A percentile compares a stretch with the other conserved stretches of the same genome.
Evolutionary conservation across 331 rosid genomes (phyloP).

Genomic region (Malus hybrid): DNA sequence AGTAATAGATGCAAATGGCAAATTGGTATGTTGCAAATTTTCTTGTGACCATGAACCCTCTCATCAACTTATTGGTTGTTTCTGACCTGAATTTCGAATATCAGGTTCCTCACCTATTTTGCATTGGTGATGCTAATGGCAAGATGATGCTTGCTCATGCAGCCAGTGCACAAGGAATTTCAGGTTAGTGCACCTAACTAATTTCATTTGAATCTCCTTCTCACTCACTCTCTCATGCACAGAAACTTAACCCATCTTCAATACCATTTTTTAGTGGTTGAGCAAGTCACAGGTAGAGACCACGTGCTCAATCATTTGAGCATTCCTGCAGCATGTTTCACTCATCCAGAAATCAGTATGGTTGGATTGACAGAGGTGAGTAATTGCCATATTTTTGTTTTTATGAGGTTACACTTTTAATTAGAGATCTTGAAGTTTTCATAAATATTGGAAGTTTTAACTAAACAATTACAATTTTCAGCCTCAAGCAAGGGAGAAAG

Average conservation of each 20-base stretch:
- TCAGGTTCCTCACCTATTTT: conserved; percentile 83
- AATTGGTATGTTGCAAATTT: conserved; percentile 49
- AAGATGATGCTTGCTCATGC: conserved; percentile 99
- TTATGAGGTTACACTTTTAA: not conserved
- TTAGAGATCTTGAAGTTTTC: conserved; percentile 1
- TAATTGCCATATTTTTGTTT: not conserved
- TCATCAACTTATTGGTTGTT: conserved; percentile 4
- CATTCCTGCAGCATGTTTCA: conserved; percentile 97
- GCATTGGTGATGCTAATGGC: conserved; percentile 99
- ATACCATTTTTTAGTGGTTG: conserved; percentile 61
- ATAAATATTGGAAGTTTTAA: conserved; percentile 1
- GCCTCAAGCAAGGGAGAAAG: conserved; percentile 99
- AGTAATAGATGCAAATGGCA: conserved; percentile 75
- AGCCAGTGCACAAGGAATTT: conserved; percentile 99
- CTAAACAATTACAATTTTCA: conserved; percentile 29
- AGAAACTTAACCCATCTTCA: not conserved
- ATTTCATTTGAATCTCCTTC: not conserved
- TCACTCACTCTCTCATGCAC: not conserved
- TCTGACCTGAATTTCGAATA: conserved; percentile 28
- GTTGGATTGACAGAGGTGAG: conserved; percentile 95
- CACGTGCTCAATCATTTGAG: conserved; percentile 92
- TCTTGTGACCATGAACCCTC: conserved; percentile 9
- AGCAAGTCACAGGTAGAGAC: conserved; percentile 94
- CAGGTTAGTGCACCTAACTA: conserved; percentile 40
- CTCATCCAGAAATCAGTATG: conserved; percentile 99